Evolutionary conservation across 2,329 filamentous ascomycete species (phyloP).

Genomic region (Diaporthe batatas): DNA sequence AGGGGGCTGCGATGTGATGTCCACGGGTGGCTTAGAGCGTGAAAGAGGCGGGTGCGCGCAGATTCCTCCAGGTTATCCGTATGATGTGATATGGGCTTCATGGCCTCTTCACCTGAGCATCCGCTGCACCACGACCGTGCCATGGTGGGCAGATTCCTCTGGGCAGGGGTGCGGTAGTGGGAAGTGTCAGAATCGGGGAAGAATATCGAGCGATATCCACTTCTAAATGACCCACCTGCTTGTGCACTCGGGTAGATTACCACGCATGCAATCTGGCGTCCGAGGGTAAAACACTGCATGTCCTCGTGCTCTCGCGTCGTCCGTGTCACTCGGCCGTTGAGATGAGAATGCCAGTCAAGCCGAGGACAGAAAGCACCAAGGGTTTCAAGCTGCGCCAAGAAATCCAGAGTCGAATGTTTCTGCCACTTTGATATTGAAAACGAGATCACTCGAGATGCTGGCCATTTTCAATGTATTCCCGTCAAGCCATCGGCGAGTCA

Average conservation of each 20-base stretch:
- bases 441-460: background rate
- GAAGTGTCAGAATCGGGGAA: constrained; percentile 16
- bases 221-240: constrained; percentile 6
- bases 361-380: background rate
- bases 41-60: constrained; percentile 24
- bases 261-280: no score
- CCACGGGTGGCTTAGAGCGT: constrained; percentile 6
- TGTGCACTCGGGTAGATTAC: background rate
- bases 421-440: no score
- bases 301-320: background rate
- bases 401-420: no score
- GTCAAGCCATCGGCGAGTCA: background rate
- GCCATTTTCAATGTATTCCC: no score
- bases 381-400: background rate
- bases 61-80: background rate
- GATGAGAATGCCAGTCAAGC: background rate
- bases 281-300: background rate
- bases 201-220: constrained; percentile 20
- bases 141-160: constrained; percentile 31
- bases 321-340: background rate
- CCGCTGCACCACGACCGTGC: constrained; percentile 20
- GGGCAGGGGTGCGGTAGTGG: constrained; percentile 14
- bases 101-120: constrained; percentile 12
- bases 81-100: constrained; percentile 1
- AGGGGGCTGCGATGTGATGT: constrained; percentile 11